These are phyloP conservation scores for Xylariaceae sp. DNA, from an alignment of 2,329 filamentous ascomycete genomes.

Conservation along the genomic window DNA sequence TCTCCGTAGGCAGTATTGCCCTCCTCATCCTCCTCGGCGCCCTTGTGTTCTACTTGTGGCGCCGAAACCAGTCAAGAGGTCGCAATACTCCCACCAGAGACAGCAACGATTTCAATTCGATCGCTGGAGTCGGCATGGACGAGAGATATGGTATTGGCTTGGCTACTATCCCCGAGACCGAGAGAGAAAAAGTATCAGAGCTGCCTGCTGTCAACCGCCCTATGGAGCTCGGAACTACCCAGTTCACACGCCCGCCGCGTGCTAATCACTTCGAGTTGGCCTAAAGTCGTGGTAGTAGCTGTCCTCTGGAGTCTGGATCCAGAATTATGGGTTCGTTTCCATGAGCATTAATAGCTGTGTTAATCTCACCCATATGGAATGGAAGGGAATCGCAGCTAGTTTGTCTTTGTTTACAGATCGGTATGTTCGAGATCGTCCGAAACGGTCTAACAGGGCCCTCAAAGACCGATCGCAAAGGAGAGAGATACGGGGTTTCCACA, in stretches of 20 bases:
- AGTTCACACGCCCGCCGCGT: not conserved
- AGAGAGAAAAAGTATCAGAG: not conserved
- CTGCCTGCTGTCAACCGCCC: not conserved
- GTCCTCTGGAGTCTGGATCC: too few relatives aligned
- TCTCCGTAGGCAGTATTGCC: constrained; percentile 1
- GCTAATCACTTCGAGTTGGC: not conserved
- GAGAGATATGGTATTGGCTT: not conserved
- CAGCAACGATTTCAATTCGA: not conserved
- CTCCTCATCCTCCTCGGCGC: not conserved
- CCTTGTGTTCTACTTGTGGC: not conserved
- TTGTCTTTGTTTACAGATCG: too few relatives aligned
- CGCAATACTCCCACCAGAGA: not conserved
- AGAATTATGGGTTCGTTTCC: too few relatives aligned
- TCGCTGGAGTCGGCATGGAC: not conserved
- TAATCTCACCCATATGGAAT: too few relatives aligned
- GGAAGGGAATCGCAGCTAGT: too few relatives aligned
- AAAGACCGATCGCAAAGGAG: too few relatives aligned
- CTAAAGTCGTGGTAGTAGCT: not conserved
- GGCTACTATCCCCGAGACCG: not conserved
- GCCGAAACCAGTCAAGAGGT: too few relatives aligned
- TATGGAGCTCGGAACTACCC: not conserved
- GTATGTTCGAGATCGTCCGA: too few relatives aligned
- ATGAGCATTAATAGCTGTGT: too few relatives aligned
- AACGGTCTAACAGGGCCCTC: too few relatives aligned
- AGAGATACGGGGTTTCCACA: too few relatives aligned